Base-by-base conservation (phyloP, 345 rosid species). In the Acer yangbiense region DNA sequence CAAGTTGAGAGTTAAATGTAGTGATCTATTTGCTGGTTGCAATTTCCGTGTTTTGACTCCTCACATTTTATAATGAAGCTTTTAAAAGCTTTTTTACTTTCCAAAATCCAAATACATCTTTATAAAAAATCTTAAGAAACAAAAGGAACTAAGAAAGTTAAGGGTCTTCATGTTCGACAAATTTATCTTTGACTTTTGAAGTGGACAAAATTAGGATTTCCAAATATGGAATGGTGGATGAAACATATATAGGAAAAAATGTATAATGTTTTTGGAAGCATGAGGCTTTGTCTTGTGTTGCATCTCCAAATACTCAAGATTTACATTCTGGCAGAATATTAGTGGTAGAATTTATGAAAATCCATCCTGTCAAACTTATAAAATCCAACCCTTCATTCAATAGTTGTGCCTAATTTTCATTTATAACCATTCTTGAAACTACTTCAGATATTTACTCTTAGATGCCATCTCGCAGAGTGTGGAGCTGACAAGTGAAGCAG, bases 401-500 rank as follows among this genome's bases (percentile, higher is more conserved):
- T 20, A 23, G 50, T 73, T 75, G 41, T 62, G 20, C 46, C n/a
- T 75, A 35, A 35, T 35, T 35, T 35, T 35, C 39, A 35, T 4
- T 35, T 35, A 16, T 48, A 0, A 50, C 68, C 46, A 23, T 23
- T 62, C 58, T 21, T 5, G 44, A 9, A 11, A 39, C 58, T 65
- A 64, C 29, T 48, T 29, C 20, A 29, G 62, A 25, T 43, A 65
- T 57, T 44, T 52, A 72, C 65, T 72, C 29, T 14, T 74, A 10
- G 65, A 16, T 76, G 44, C 43, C 71, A 10, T 75, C 78, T 82
- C 84, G 82, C 78, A 93, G 98, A 93, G 87, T 83, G 79, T 90
- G 80, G 98, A 93, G 88, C 81, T 93, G 79, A 85, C 94, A 57
- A 79, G 74, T 71, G 88, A 89, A 77, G 89, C 90, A 46, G 61